Base-by-base conservation (phyloP, 2,329 filamentous ascomycete genomes). In the Fusarium sp. region DNA sequence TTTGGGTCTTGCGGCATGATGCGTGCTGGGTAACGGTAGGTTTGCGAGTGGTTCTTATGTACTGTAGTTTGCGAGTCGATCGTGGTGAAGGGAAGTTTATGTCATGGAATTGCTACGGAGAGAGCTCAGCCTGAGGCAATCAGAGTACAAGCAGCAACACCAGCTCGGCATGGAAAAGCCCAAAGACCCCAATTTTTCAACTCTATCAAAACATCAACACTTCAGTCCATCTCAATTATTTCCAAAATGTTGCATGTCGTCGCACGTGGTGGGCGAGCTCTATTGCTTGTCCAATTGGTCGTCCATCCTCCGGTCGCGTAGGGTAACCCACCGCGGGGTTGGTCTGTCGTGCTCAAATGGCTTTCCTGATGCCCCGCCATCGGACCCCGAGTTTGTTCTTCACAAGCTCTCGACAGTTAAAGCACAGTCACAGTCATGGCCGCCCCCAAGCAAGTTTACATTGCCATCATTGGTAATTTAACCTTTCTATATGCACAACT, bases 1-100 rank as follows among this genome's bases (percentile, higher is more conserved):
- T 91, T 85, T 10, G 90, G 88, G 75, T 95, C 92, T 82, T 91
- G 88, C 14, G 90, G 85, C 89, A 91, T 91, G n/a, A 37, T 81
- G 52, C 20, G 32, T 45, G 48, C 16, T 25, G 45, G 20, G 39
- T 34, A 9, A 18, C 6, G 3, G 54, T 58, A 43, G 20, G 41
- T 35, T 69, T 56, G 56, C 32, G 20, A 37, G 7, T 16, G 54
- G 23, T 59, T 7, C 48, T 54, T 62, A 25, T 16, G 58, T 37
- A 9, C 14, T 37, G 35, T 13, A 9, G 52, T 50, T n/a, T 9
- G 65, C 23, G 34, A 58, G 57, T 58, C 27, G 45, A 62, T 65
- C 37, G 35, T 66, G 34, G 50, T 27, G 30, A 39, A 64, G 30
- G n/a, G 60, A 61, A 8, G 48, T 30, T 65, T 54, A 57, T 63